Evolutionary conservation across 1,139 yeast genomes (phyloP).

Genomic region (Yamadazyma buinensis): DNA sequence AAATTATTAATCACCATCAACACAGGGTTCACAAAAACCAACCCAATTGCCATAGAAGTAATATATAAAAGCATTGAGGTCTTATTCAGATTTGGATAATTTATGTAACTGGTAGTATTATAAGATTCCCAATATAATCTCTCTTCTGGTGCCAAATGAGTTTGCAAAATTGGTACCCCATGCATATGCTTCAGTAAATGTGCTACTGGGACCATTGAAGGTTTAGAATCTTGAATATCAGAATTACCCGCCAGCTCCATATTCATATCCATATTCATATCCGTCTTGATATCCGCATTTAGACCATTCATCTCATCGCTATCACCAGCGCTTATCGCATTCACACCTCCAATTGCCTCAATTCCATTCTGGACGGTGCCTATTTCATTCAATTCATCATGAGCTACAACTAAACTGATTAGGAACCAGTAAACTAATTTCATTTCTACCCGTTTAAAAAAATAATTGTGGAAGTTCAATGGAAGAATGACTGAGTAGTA

Average conservation of each 20-base stretch:
- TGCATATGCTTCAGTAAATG: constrained; percentile 58
- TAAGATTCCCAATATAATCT: constrained; percentile 73
- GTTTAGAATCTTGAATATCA: neutral
- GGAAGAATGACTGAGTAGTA: too few species aligned
- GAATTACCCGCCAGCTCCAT: too few species aligned
- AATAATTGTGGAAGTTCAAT: too few species aligned
- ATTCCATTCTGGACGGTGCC: neutral
- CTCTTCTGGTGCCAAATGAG: constrained; percentile 68
- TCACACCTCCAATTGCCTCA: neutral
- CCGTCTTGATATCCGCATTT: neutral
- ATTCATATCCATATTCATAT: neutral
- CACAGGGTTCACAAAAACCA: constrained; percentile 65
- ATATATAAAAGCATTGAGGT: constrained; percentile 59
- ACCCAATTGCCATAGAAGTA: constrained; percentile 38
- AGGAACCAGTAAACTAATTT: neutral
- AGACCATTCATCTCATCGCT: neutral
- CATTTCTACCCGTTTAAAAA: too few species aligned
- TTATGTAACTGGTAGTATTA: constrained; percentile 76
- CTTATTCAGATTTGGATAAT: constrained; percentile 47
- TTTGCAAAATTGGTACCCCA: constrained; percentile 74
- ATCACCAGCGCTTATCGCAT: too few species aligned
- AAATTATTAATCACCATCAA: constrained; percentile 62
- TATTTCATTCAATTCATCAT: neutral
- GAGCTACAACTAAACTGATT: neutral
- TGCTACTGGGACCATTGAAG: constrained; percentile 30